Evolutionary conservation across 139 green algal species (phyloP).

Genomic region (Prasinococcaceae sp.): DNA sequence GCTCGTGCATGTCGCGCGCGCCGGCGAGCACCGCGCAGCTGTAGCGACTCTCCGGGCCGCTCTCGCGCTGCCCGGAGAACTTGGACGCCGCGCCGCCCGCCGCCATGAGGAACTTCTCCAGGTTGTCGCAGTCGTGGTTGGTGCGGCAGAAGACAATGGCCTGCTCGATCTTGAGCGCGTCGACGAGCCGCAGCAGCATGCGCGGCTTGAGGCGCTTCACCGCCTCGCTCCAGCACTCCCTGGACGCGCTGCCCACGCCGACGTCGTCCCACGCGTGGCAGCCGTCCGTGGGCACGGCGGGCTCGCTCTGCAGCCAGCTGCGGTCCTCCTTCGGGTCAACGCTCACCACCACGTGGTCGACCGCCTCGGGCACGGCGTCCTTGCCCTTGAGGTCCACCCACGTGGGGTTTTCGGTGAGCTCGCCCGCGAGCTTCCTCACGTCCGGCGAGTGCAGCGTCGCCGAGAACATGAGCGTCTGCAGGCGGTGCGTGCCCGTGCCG

Average conservation of each 20-base stretch:
- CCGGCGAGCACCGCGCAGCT: constrained; percentile 59
- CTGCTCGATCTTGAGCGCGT: constrained; percentile 40
- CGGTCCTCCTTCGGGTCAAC: constrained; percentile 46
- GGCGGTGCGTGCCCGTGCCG: constrained; percentile 28
- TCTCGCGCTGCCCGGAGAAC: constrained; percentile 38
- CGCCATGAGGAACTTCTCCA: constrained; percentile 54
- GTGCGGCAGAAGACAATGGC: constrained; percentile 49
- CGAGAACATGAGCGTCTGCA: constrained; percentile 70
- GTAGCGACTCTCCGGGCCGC: constrained; percentile 46
- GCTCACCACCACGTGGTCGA: constrained; percentile 51
- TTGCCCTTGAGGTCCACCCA: constrained; percentile 65
- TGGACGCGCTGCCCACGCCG: not conserved
- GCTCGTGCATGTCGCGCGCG: constrained; percentile 45
- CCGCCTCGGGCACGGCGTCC: constrained; percentile 56
- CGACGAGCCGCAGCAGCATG: constrained; percentile 46
- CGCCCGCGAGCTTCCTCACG: constrained; percentile 34
- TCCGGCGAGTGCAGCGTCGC: constrained; percentile 65
- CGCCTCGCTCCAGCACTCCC: not conserved
- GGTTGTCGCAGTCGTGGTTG: constrained; percentile 39
- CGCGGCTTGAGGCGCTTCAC: constrained; percentile 10
- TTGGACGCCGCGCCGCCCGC: constrained; percentile 3
- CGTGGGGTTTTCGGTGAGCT: constrained; percentile 51
- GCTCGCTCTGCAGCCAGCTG: constrained; percentile 45
- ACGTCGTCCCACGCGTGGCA: constrained; percentile 36
- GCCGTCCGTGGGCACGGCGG: constrained; percentile 44